Percentiles rank a stretch among this genome's conserved stretches.
These are phyloP conservation scores for Brassica carinata DNA, from an alignment of 345 rosid species.

Conservation along the genomic window DNA sequence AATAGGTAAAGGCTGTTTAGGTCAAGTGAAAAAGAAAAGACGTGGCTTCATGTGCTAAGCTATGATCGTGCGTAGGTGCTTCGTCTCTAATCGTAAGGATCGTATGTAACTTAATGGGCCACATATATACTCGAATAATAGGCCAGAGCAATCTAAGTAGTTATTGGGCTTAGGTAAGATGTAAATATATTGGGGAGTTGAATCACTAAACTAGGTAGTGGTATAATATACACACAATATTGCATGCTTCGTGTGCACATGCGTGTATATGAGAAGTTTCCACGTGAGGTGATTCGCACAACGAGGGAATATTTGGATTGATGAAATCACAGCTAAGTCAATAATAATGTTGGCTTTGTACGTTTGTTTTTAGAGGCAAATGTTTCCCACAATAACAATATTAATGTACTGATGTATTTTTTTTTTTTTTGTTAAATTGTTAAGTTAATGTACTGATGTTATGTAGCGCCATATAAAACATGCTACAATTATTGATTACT, in stretches of 20 bases:
- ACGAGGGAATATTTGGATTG: constrained; percentile 23
- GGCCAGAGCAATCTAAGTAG: neutral
- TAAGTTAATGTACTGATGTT: neutral
- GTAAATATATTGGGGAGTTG: neutral
- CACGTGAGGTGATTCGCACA: constrained; percentile 5
- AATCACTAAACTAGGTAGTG: neutral
- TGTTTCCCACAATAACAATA: constrained; percentile 5
- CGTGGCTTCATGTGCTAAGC: constrained; percentile 38
- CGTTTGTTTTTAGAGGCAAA: neutral
- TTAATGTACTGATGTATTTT: neutral
- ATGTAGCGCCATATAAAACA: constrained; percentile 29
- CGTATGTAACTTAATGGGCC: neutral
- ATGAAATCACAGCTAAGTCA: constrained; percentile 20
- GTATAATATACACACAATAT: neutral
- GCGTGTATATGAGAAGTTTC: neutral
- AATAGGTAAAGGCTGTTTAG: neutral
- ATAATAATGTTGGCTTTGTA: neutral
- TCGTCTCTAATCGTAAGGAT: neutral
- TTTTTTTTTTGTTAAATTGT: no score
- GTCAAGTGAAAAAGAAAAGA: constrained; percentile 14
- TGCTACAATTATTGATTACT: constrained; percentile 13
- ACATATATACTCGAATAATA: no score
- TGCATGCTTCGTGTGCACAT: neutral
- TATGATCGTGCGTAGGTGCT: constrained; percentile 37
- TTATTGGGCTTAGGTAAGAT: constrained; percentile 9